phyloP scores from a whole-genome alignment of 2,329 filamentous ascomycete species.

The Biscogniauxia sp. region DNA sequence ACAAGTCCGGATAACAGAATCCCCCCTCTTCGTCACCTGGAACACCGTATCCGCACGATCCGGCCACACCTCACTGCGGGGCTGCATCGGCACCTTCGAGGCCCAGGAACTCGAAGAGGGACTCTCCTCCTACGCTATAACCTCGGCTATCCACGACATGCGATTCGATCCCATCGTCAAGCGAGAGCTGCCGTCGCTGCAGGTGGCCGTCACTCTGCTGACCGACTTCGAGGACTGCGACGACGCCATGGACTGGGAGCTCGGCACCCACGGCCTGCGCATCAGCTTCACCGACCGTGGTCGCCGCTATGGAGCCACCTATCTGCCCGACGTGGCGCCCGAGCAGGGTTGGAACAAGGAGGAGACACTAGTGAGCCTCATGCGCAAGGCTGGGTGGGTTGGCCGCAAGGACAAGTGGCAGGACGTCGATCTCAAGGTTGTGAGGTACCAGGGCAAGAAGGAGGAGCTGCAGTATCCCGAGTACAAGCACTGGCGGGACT shows the following conservation, averaged over 20 bases:
- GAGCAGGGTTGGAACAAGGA: slow-evolving; percentile 97
- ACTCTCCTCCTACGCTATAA: slow-evolving; percentile 77
- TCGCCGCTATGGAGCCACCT: slow-evolving; percentile 78
- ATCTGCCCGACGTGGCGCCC: slow-evolving; percentile 83
- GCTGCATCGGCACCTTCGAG: slow-evolving; percentile 96
- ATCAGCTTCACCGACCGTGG: slow-evolving; percentile 78
- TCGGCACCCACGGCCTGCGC: slow-evolving; percentile 83
- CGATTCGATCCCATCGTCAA: slow-evolving; percentile 57
- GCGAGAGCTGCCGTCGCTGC: slow-evolving; percentile 55
- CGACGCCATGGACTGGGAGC: slow-evolving; percentile 76
- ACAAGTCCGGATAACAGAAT: slow-evolving; percentile 40
- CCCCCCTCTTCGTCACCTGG: slow-evolving; percentile 93
- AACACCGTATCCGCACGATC: slow-evolving; percentile 63
- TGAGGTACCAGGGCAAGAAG: slow-evolving; percentile 85
- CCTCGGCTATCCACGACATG: slow-evolving; percentile 65
- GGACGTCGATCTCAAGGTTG: slow-evolving; percentile 73
- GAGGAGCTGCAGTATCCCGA: slow-evolving; percentile 67
- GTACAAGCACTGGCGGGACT: slow-evolving; percentile 77
- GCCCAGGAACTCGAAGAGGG: slow-evolving; percentile 69
- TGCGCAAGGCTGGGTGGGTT: slow-evolving; percentile 92
- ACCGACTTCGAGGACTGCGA: slow-evolving; percentile 78
- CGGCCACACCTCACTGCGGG: slow-evolving; percentile 70
- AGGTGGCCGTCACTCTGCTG: slow-evolving; percentile 75
- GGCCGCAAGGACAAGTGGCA: slow-evolving; percentile 78
- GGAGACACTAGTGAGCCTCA: slow-evolving; percentile 83